These are phyloP conservation scores for Cyanidiococcus yangmingshanensis DNA, from an alignment of 23 red algal genomes.

Conservation along the genomic window DNA sequence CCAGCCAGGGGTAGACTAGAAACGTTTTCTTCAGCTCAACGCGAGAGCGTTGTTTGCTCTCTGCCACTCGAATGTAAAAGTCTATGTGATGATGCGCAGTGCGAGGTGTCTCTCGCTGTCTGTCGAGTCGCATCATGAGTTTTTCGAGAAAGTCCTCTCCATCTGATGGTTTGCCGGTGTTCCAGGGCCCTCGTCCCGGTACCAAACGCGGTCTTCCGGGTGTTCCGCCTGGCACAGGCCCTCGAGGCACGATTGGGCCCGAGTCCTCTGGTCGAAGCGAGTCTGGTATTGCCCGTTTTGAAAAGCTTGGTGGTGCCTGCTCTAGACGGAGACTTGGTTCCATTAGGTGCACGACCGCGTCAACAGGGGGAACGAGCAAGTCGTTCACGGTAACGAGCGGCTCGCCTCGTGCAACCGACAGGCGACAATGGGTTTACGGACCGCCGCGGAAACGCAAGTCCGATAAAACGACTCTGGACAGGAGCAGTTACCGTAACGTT, in stretches of 20 bases:
- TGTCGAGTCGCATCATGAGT: neutral
- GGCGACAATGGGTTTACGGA: too few relatives aligned
- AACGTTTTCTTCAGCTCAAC: conserved; percentile 12
- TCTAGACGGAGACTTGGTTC: neutral
- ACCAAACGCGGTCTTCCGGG: neutral
- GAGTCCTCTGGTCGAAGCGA: neutral
- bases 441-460: too few relatives aligned
- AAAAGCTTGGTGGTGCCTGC: neutral
- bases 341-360: too few relatives aligned
- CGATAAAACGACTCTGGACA: too few relatives aligned
- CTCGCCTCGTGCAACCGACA: too few relatives aligned
- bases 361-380: too few relatives aligned
- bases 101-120: neutral
- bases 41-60: conserved; percentile 7
- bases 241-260: neutral
- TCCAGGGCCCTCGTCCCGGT: neutral
- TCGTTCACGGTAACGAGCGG: too few relatives aligned
- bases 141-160: neutral
- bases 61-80: conserved; percentile 8
- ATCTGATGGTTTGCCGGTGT: neutral
- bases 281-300: neutral
- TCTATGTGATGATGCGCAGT: neutral
- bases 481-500: too few relatives aligned
- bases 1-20: neutral
- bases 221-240: neutral